Evolutionary conservation across 306 rosid genomes (phyloP), one percentile per base, ranked within the genome.

Genomic region (Pterocarpus santalinus): DNA sequence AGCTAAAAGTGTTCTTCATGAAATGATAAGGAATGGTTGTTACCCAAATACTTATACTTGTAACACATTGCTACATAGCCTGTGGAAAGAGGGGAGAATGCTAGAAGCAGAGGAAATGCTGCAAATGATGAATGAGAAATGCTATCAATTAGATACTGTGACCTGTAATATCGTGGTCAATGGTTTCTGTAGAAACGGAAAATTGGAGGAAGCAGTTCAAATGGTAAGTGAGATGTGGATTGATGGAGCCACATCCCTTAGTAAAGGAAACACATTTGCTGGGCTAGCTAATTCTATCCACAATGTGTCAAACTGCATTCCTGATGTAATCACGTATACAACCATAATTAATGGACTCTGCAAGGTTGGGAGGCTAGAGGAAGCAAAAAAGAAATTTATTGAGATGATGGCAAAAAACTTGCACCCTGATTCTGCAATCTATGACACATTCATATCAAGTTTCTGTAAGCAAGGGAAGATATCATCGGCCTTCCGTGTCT

Each of bases 401-500:
- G 99, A 91, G 92, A 95, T 95, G 97, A 82, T 87, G 87, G 83
- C 89, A 55, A 95, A 90, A 86, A 86, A 76, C 76, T 80, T 93
- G 85, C 84, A 30, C 70, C 98, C 96, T 43, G 98, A 95, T 93
- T 84, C 96, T 55, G 85, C 80, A 34, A 86, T 92, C 57, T 95
- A 89, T 71, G 85, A 95, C 82, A 83, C 82, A 1, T 91, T 95
- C 73, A 90, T 95, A 69, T 52, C 8, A 72, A 89, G 63, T 82
- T 95, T 90, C 83, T 91, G 98, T 81, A 90, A 91, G 83, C 88
- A 89, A 85, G 97, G 97, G 66, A 95, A 86, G 82, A 81, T 95
- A 80, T 91, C 99, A 65, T 93, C 95, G 3, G 99, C 98, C 22
- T 95, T 93, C 82, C 91, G 90, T 61, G 99, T 95, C 76, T 82